These are phyloP conservation scores for Noccaea caerulescens DNA, from an alignment of 345 rosid genomes.

Conservation along the genomic window DNA sequence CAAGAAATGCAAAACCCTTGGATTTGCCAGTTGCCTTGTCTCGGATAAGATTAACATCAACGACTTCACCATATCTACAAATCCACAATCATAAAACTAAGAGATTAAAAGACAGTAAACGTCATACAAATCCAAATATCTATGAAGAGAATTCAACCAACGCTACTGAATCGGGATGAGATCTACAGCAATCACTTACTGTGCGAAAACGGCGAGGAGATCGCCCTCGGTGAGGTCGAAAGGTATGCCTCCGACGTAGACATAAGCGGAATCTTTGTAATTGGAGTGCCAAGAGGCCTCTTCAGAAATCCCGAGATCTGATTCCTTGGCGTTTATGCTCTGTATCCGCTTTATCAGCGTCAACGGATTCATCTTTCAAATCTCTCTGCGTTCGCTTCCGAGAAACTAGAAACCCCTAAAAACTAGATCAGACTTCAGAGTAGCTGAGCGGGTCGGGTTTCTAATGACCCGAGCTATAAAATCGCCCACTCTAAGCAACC, in stretches of 20 bases:
- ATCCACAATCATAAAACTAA: neutral
- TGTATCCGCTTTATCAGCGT: conserved; percentile 83
- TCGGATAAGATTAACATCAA: conserved; percentile 86
- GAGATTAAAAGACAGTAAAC: neutral
- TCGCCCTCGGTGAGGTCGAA: conserved; percentile 97
- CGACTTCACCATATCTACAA: conserved; percentile 81
- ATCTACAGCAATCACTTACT: conserved; percentile 48
- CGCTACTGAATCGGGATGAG: neutral
- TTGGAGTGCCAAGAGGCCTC: conserved; percentile 96
- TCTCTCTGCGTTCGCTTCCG: conserved; percentile 21
- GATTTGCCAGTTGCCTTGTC: conserved; percentile 95
- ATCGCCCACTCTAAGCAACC: neutral
- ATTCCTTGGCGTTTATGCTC: conserved; percentile 72
- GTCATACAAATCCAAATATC: neutral
- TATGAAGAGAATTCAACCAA: neutral
- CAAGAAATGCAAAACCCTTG: conserved; percentile 85
- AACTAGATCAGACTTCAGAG: neutral
- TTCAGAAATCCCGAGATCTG: conserved; percentile 78
- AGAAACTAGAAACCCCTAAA: conserved; percentile 23
- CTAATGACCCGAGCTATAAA: neutral
- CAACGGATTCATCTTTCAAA: conserved; percentile 68
- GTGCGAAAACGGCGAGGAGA: conserved; percentile 90
- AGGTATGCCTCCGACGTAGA: conserved; percentile 83
- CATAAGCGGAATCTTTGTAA: conserved; percentile 84
- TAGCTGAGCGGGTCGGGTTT: conserved; percentile 22